Conservation (phyloP, 2,329 filamentous ascomycete genomes). For the Paraphoma chrysanthemicola region DNA sequence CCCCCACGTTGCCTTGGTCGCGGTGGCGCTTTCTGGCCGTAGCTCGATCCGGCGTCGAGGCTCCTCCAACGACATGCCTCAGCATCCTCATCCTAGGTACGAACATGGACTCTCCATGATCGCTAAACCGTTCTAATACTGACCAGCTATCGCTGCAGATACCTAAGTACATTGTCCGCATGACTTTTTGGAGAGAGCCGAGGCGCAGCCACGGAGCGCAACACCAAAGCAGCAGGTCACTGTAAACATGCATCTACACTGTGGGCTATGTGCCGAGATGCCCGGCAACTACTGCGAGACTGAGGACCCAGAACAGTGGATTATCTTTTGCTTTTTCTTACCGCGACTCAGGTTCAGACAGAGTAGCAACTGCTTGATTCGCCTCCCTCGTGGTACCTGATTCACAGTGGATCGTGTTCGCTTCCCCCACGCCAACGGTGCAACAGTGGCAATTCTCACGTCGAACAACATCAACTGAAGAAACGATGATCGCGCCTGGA, state of each 20-base stretch:
- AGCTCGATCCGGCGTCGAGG: slow-evolving; percentile 20
- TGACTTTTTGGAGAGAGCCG: neutral
- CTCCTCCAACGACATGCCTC: slow-evolving; percentile 20
- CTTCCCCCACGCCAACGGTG: slow-evolving; percentile 37
- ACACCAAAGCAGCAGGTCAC: slow-evolving; percentile 9
- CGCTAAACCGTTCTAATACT: neutral
- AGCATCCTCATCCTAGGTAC: neutral
- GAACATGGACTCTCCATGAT: neutral
- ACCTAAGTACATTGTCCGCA: neutral
- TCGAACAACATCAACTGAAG: slow-evolving; percentile 12
- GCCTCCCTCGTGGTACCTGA: slow-evolving; percentile 41
- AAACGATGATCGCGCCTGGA: slow-evolving; percentile 1
- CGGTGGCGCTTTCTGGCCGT: slow-evolving; percentile 24
- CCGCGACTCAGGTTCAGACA: slow-evolving; percentile 27
- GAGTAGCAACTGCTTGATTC: slow-evolving; percentile 22
- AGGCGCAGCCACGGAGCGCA: slow-evolving; percentile 2
- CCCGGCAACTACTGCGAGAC: slow-evolving; percentile 28
- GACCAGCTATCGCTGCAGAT: neutral
- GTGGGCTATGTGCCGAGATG: slow-evolving; percentile 16
- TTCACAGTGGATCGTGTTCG: slow-evolving; percentile 25
- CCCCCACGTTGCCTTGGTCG: slow-evolving; percentile 33
- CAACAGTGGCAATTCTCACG: slow-evolving; percentile 17
- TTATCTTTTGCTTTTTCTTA: slow-evolving; percentile 35
- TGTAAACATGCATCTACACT: slow-evolving; percentile 7
- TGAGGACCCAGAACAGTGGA: slow-evolving; percentile 28